These are phyloP conservation scores for Tagetes patula DNA, from an alignment of 129 eudicot genomes.

Conservation along the genomic window DNA sequence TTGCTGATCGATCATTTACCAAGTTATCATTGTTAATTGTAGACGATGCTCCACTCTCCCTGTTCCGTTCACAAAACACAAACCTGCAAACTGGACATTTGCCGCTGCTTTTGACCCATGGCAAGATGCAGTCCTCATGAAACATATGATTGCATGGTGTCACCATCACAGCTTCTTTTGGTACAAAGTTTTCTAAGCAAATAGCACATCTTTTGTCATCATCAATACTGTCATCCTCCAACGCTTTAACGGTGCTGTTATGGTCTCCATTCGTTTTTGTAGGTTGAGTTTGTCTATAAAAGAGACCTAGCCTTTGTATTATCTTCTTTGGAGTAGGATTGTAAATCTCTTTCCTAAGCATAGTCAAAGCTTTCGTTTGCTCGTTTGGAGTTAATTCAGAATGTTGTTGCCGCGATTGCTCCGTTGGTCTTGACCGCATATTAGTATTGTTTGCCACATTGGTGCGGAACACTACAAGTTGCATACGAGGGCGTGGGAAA, in stretches of 20 bases:
- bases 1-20: slow-evolving; percentile 15
- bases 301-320: slow-evolving; percentile 35
- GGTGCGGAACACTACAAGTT: slow-evolving; percentile 22
- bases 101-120: slow-evolving; percentile 72
- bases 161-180: slow-evolving; percentile 47
- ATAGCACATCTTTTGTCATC: slow-evolving; percentile 65
- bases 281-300: slow-evolving; percentile 34
- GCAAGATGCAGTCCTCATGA: slow-evolving; percentile 80
- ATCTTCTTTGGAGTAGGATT: slow-evolving; percentile 49
- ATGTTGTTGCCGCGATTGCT: slow-evolving; percentile 6
- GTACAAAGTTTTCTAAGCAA: slow-evolving; percentile 71
- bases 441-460: slow-evolving; percentile 18
- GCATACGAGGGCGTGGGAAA: slow-evolving; percentile 30
- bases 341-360: slow-evolving; percentile 64
- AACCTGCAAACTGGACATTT: slow-evolving; percentile 76
- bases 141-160: slow-evolving; percentile 87
- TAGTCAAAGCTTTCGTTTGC: slow-evolving; percentile 45
- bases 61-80: slow-evolving; percentile 26
- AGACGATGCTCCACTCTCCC: not conserved
- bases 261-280: slow-evolving; percentile 2
- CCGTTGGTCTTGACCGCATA: slow-evolving; percentile 18
- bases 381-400: slow-evolving; percentile 35
- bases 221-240: slow-evolving; percentile 23
- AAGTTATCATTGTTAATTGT: slow-evolving; percentile 1
- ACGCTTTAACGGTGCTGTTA: slow-evolving; percentile 10